Conservation (phyloP, 2,329 filamentous ascomycete genomes). For the Epichloe aotearoae region DNA sequence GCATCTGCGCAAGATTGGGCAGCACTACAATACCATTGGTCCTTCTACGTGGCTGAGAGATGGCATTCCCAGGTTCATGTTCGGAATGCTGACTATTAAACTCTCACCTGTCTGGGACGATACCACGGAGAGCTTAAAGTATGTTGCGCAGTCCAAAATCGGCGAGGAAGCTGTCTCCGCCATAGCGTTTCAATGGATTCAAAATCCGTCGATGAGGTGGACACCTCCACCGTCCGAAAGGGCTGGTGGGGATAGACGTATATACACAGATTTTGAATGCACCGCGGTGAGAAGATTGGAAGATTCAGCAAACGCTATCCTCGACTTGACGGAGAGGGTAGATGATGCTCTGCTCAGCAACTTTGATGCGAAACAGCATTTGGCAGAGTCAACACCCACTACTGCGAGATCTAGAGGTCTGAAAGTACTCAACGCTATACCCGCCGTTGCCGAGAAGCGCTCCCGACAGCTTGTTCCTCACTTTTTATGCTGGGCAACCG, state of each 20-base stretch:
- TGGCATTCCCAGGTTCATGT: slow-evolving; percentile 70
- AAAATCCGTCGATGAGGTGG: slow-evolving; percentile 41
- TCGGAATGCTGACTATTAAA: slow-evolving; percentile 78
- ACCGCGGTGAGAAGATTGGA: slow-evolving; percentile 54
- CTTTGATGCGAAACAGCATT: slow-evolving; percentile 52
- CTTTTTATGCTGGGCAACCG: slow-evolving; percentile 66
- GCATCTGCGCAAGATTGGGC: slow-evolving; percentile 66
- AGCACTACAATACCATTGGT: slow-evolving; percentile 45
- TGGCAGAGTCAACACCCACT: slow-evolving; percentile 33
- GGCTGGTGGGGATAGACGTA: slow-evolving; percentile 21
- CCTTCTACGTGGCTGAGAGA: slow-evolving; percentile 52
- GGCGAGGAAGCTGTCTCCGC: slow-evolving; percentile 63
- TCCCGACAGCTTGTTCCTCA: slow-evolving; percentile 77
- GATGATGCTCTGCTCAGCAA: slow-evolving; percentile 44
- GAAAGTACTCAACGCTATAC: slow-evolving; percentile 60
- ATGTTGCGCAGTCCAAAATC: slow-evolving; percentile 54
- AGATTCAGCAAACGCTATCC: slow-evolving; percentile 35
- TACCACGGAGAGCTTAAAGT: slow-evolving; percentile 59
- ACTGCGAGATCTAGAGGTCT: slow-evolving; percentile 66
- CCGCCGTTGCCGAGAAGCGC: slow-evolving; percentile 68
- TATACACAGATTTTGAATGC: slow-evolving; percentile 70
- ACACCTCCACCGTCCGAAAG: slow-evolving; percentile 26
- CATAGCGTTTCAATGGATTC: slow-evolving; percentile 68
- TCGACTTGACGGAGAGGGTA: slow-evolving; percentile 38
- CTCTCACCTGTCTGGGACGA: slow-evolving; percentile 83